Conservation (phyloP, 352 stramenopile genomes). For the Phytopythium sindhum region DNA sequence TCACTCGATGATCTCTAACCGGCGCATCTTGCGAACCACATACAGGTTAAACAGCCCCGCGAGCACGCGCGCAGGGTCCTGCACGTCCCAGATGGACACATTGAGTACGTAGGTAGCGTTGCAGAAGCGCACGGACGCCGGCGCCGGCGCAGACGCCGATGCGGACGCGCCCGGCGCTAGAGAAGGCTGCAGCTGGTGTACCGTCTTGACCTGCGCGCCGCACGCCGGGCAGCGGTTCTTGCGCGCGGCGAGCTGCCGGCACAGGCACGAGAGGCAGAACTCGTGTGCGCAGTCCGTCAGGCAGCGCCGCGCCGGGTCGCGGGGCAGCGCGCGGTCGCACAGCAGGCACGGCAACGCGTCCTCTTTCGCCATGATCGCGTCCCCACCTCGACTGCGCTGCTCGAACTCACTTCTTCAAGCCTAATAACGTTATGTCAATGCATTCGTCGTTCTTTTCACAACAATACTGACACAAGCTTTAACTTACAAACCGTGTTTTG, state of each 20-base stretch:
- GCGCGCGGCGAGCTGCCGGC: constrained; percentile 33
- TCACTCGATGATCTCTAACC: background rate
- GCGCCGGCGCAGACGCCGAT: constrained; percentile 16
- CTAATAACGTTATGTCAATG: background rate
- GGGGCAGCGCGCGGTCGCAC: constrained; percentile 41
- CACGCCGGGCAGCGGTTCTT: constrained; percentile 77
- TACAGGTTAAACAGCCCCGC: constrained; percentile 74
- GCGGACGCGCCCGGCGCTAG: background rate
- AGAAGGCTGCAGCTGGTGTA: constrained; percentile 45
- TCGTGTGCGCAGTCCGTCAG: constrained; percentile 80
- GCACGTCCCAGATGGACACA: constrained; percentile 75
- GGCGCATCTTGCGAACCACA: constrained; percentile 6
- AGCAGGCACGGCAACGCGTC: constrained; percentile 44
- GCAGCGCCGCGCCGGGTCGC: constrained; percentile 34
- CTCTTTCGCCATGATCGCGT: constrained; percentile 6
- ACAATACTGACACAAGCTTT: too few species aligned
- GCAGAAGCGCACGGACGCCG: constrained; percentile 73
- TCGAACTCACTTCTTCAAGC: too few species aligned
- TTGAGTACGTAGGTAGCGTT: constrained; percentile 78
- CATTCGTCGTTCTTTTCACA: too few species aligned
- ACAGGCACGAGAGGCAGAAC: constrained; percentile 75
- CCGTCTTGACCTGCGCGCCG: constrained; percentile 45
- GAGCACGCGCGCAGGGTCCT: constrained; percentile 61
- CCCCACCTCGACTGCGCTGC: too few species aligned
- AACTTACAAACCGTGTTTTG: too few species aligned